Base-by-base conservation (phyloP, 495 filamentous ascomycete species). In the Hypoxylon perforatum region DNA sequence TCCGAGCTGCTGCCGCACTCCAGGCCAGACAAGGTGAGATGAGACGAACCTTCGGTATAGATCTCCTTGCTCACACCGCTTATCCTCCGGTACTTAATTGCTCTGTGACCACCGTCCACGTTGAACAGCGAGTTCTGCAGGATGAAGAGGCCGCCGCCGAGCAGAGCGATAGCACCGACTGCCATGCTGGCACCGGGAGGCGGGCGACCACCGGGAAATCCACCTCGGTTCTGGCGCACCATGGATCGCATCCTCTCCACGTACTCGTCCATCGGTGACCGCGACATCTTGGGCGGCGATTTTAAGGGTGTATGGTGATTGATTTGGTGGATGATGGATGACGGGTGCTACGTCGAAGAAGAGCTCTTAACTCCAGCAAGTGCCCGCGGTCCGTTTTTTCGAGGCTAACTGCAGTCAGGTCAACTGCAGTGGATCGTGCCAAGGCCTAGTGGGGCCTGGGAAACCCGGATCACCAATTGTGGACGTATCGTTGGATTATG, bases 81-180 rank as follows among this genome's bases (percentile, higher is more conserved):
- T 78, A 97, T 72, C 73, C 95, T 88, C 59, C 91, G 93, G 82
- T 99, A 99, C 77, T 99, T 99, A 83, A 99, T 99, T 50, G 95
- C 95, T 76, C 95, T 89, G 83, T 98, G 95, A 82, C 95, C 95
- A 89, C 95, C 95, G 75, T 99, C 95, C 66, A 99, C 95, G 87
- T 99, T 99, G 87, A 98, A 99, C 3, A 99, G 89, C 30, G 94
- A 86, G 82, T 93, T 94, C 71, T 92, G 94, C 62, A 89, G 75
- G 14, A 89, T 77, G 58, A 87, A 78, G 50, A 78, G 78, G 41
- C 87, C 91, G 66, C 90, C 86, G 65, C 86, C 90, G 18, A 97
- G 60, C 49, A 86, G 82, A 42, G 78, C 81, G 6, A 81, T 30
- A 19, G 70, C 78, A 21, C 54, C 75, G 28, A 76, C 49, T 42